A percentile compares a stretch with the other conserved stretches of the same genome.
These are phyloP conservation scores for Ustilago nuda DNA, from an alignment of 1,284 basidiomycete genomes.

Conservation along the genomic window DNA sequence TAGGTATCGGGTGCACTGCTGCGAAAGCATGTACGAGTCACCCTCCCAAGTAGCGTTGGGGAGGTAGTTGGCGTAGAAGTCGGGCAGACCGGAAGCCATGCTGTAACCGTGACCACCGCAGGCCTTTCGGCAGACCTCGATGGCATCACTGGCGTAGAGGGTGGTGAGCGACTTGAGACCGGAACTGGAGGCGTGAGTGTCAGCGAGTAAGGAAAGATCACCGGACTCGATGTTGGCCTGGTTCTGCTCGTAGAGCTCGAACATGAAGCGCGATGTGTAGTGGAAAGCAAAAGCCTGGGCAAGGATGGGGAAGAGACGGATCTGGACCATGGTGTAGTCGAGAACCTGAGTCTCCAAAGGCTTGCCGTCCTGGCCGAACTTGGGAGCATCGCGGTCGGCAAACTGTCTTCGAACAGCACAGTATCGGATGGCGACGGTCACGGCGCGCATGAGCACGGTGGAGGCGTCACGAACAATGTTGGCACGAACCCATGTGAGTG, in stretches of 20 bases:
- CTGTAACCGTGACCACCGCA: slow-evolving; percentile 70
- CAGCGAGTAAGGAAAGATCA: slow-evolving; percentile 69
- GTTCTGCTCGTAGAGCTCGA: slow-evolving; percentile 68
- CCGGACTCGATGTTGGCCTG: slow-evolving; percentile 65
- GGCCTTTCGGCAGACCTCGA: slow-evolving; percentile 70
- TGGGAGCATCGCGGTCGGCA: slow-evolving; percentile 69
- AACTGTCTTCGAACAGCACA: slow-evolving; percentile 70
- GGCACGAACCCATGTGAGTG: slow-evolving; percentile 66
- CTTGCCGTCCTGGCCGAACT: slow-evolving; percentile 64
- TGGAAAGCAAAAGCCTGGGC: slow-evolving; percentile 70
- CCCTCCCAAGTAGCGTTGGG: slow-evolving; percentile 70
- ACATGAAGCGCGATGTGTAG: slow-evolving; percentile 69
- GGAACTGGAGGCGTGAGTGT: slow-evolving; percentile 69
- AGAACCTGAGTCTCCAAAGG: slow-evolving; percentile 69
- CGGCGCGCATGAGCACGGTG: slow-evolving; percentile 68
- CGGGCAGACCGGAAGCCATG: slow-evolving; percentile 62
- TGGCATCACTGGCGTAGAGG: slow-evolving; percentile 68
- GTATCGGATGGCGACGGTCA: slow-evolving; percentile 70
- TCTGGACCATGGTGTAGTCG: slow-evolving; percentile 70
- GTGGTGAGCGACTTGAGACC: slow-evolving; percentile 70
- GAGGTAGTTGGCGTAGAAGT: slow-evolving; percentile 62
- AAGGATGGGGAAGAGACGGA: slow-evolving; percentile 70
- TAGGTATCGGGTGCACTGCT: slow-evolving; percentile 70
- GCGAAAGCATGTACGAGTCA: slow-evolving; percentile 70
- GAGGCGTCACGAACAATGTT: slow-evolving; percentile 68